Base-by-base conservation (phyloP, 148 eudicot genomes). In the Limonium bicolor region DNA sequence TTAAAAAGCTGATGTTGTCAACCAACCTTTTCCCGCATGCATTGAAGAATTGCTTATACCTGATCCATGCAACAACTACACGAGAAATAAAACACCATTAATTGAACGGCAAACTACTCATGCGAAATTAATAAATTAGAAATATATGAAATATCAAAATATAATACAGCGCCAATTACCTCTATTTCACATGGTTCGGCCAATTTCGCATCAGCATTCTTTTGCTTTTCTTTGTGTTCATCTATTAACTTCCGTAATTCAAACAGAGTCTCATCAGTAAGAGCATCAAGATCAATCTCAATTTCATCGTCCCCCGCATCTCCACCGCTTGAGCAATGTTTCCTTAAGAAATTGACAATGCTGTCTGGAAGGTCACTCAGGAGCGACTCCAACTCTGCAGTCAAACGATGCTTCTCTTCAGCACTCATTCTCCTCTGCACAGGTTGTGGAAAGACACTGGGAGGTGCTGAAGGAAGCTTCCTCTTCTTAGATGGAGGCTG, bases 181-280 rank as follows among this genome's bases (percentile, higher is more conserved):
- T 80, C 88, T 51, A 76, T 76, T 45, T 75, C 82, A 66, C 77
- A 69, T 20, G 78, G 66, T 48, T 80, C 79, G 13, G 79, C 70
- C 58, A 52, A n/a, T 50, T 51, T 69, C n/a, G n/a, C n/a, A 7
- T 56, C 40, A 14, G 22, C 45, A 48, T 39, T 63, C 32, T 59
- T 56, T 40, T 57, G 56, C 31, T 64, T 80, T 41, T 60, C 78
- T 31, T 19, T 59, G 34, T 74, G 32, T 14, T 72, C 77, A 56
- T 80, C 74, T 20, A 80, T 59, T 15, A 80, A 66, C 51, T 69
- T 69, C 50, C 73, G 63, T 27, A 80, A 61, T 27, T 46, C 49
- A 53, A 72, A 64, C 53, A 80, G 54, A 12, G 69, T 52, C 24
- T 72, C 74, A 42, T 63, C 61, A 53, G 58, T 61, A 34, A 80